Percentiles rank a stretch among this genome's conserved stretches.
phyloP scores from a whole-genome alignment of 352 stramenopile species.

The Globisporangium irregulare region DNA sequence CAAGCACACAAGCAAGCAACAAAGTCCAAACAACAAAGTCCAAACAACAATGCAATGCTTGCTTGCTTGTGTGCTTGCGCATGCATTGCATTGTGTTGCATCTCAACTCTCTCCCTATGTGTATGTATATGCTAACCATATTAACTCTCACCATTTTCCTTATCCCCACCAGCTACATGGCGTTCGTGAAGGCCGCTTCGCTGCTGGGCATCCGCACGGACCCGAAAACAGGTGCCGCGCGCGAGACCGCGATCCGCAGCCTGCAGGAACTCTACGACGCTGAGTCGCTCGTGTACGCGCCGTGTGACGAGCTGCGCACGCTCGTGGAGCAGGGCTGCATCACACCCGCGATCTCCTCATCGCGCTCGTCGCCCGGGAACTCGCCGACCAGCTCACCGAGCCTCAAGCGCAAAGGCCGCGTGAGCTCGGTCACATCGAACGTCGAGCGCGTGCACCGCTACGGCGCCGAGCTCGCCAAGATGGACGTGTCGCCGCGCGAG shows the following conservation, averaged over 20 bases:
- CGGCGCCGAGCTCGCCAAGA: conserved; percentile 56
- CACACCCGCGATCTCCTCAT: conserved; percentile 41
- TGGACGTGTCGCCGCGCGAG: conserved; percentile 66
- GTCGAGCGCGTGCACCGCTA: conserved; percentile 68
- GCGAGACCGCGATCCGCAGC: conserved; percentile 43
- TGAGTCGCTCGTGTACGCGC: conserved; percentile 68
- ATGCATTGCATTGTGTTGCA: not conserved
- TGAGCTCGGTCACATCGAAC: conserved; percentile 66
- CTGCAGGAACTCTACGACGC: conserved; percentile 48
- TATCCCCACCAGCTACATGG: conserved; percentile 20
- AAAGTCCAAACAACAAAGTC: not conserved
- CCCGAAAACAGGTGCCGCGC: conserved; percentile 5
- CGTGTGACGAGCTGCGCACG: conserved; percentile 67
- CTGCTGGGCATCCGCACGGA: conserved; percentile 44
- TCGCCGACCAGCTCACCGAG: conserved; percentile 47
- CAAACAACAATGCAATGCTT: conserved; percentile 3
- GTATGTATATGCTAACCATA: not conserved
- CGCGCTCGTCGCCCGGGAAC: conserved; percentile 6
- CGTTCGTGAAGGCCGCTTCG: conserved; percentile 45
- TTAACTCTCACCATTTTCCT: not conserved
- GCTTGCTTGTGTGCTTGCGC: not conserved
- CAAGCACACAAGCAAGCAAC: not conserved
- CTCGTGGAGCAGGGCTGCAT: conserved; percentile 72
- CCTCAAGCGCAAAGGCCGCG: conserved; percentile 71
- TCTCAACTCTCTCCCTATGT: not conserved